Conservation (phyloP, 306 rosid species). For the Vicia faba region DNA sequence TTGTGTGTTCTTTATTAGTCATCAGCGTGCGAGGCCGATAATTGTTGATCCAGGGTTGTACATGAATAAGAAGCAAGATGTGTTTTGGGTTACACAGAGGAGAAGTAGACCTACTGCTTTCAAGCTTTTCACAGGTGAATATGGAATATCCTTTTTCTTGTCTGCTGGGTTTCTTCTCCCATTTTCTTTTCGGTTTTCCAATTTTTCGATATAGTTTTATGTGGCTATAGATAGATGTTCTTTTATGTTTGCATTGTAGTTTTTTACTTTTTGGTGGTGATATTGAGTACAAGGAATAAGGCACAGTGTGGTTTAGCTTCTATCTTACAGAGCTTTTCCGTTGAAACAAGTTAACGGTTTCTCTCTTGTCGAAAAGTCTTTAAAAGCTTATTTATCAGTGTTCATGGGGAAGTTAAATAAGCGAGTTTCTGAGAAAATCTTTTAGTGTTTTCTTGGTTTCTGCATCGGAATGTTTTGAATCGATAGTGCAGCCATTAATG, state of each 20-base stretch:
- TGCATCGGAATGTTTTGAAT: background rate
- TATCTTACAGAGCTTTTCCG: background rate
- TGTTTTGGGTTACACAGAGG: constrained; percentile 89
- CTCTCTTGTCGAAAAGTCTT: background rate
- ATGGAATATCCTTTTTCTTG: constrained; percentile 33
- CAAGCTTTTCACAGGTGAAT: constrained; percentile 89
- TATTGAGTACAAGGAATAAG: constrained; percentile 36
- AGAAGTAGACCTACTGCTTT: constrained; percentile 98
- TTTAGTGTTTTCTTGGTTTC: background rate
- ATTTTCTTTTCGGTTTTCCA: background rate
- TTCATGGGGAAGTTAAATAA: background rate
- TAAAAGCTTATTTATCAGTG: background rate
- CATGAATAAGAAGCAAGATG: constrained; percentile 84
- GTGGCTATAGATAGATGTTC: constrained; percentile 1
- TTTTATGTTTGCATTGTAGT: constrained; percentile 20
- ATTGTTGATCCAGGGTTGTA: constrained; percentile 95
- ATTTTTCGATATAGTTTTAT: background rate
- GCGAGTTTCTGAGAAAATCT: background rate
- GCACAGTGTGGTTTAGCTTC: background rate
- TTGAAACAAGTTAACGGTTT: background rate
- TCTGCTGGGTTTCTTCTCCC: constrained; percentile 18
- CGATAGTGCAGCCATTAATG: too few relatives aligned
- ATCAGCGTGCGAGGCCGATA: constrained; percentile 85
- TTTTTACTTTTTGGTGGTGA: constrained; percentile 28
- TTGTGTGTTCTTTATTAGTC: constrained; percentile 44